phyloP scores from a whole-genome alignment of 1,284 basidiomycete genomes.

The Malassezia psittaci region DNA sequence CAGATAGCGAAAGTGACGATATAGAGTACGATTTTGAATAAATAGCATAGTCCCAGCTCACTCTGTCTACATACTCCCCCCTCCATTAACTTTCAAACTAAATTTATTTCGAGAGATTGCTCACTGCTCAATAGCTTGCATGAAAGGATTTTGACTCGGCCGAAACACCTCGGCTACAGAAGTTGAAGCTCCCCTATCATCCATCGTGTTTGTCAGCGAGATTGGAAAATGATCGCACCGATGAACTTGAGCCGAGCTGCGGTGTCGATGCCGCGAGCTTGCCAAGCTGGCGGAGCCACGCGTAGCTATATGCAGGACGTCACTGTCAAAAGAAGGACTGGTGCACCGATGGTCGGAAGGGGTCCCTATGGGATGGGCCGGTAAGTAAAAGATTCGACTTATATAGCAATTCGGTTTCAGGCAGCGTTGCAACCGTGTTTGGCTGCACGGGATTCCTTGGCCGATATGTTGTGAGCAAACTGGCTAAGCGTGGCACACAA shows the following conservation, averaged over 20 bases:
- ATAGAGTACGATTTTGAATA: too few relatives aligned
- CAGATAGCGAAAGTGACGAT: background rate
- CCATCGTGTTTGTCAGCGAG: slow-evolving; percentile 3
- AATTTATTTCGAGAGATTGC: too few relatives aligned
- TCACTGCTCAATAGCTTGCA: too few relatives aligned
- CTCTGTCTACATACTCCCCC: too few relatives aligned
- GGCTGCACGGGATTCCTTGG: slow-evolving; percentile 93
- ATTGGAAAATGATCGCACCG: slow-evolving; percentile 1
- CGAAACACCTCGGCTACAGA: too few relatives aligned
- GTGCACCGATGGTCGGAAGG: slow-evolving; percentile 36
- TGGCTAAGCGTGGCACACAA: slow-evolving; percentile 77
- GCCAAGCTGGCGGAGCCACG: background rate
- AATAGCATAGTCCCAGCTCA: too few relatives aligned
- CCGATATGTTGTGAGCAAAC: slow-evolving; percentile 65
- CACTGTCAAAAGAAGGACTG: slow-evolving; percentile 43
- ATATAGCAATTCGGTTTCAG: slow-evolving; percentile 36
- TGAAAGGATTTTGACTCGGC: too few relatives aligned
- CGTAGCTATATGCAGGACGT: slow-evolving; percentile 35
- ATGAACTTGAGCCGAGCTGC: slow-evolving; percentile 4
- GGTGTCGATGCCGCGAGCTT: background rate
- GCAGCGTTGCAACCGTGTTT: slow-evolving; percentile 86
- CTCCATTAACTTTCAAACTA: too few relatives aligned
- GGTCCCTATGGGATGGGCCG: slow-evolving; percentile 46
- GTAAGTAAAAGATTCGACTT: slow-evolving; percentile 16
- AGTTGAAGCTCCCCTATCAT: background rate